Evolutionary conservation across 2,329 filamentous ascomycete genomes (phyloP), one percentile per base, ranked within the genome.

Genomic region (Neophaeococcomyces mojaviensis): DNA sequence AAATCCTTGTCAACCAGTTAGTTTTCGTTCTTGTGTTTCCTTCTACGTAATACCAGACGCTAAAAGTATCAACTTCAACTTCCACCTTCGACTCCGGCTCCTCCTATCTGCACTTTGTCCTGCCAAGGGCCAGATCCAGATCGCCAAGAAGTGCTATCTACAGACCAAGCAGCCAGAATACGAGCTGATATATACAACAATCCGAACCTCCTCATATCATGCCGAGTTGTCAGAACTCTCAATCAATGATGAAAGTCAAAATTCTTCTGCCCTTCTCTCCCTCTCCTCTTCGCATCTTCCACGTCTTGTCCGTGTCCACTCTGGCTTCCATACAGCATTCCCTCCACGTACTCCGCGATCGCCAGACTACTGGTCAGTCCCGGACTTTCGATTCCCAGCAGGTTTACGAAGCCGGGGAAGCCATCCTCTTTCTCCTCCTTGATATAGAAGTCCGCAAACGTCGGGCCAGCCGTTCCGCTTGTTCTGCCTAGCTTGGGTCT

Each of bases 331-430:
- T 81, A 79, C 55, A 81, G 52, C 41, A 81, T 59, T 1, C 57
- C 61, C 55, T 78, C 67, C 8, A 95, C 88, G 70, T 78, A 76
- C 60, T 94, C 86, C 3, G 75, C 89, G 65, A 96, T 90, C 1
- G 88, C 88, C 68, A 97, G 67, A 56, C 77, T 80, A 63, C 86
- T 92, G 38, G 90, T 97, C 64, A 97, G 67, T 3, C 90, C 90
- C 0, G 90, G 90, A 64, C 87, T 94, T 71, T 97, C 90, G 56
- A 96, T 96, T 0, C 88, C 90, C 56, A 97, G 61, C 55, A 97
- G 62, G 69, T 96, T 96, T 7, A 97, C 76, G 76, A 90, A 96
- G 2, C 87, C 89, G 2, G 77, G 68, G 58, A 78, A 88, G 0
- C 85, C 88, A 1, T 87, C 77, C 65, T 95, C 89, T 56, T 76